Evolutionary conservation across 441 rosid genomes (phyloP).

Genomic region (Gossypium gossypioides): DNA sequence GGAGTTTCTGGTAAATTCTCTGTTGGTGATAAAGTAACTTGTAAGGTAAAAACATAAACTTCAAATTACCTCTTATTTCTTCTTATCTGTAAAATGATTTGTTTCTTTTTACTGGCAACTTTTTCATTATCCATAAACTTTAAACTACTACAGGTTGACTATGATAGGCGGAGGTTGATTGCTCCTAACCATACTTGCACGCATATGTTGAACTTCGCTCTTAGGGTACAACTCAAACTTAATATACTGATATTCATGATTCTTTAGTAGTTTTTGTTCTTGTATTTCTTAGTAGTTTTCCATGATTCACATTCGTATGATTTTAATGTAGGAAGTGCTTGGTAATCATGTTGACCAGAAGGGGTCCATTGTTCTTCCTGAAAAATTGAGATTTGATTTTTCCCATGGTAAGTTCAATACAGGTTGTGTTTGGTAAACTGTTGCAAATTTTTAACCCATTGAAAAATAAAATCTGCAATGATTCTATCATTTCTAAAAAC

Average conservation of each 20-base stretch:
- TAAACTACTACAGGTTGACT: constrained; percentile 57
- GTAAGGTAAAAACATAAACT: constrained; percentile 49
- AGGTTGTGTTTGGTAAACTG: not conserved
- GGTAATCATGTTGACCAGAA: constrained; percentile 96
- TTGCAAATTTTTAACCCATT: not conserved
- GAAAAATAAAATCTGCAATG: not conserved
- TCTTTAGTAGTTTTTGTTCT: not conserved
- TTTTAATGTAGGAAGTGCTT: constrained; percentile 66
- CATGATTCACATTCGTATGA: not conserved
- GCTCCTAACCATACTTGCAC: constrained; percentile 98
- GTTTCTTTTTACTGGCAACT: not conserved
- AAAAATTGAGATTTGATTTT: constrained; percentile 90
- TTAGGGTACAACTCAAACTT: constrained; percentile 45
- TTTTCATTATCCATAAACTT: not conserved
- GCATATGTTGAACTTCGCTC: constrained; percentile 94
- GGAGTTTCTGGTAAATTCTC: constrained; percentile 34
- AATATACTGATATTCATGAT: not conserved
- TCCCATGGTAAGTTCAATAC: constrained; percentile 61
- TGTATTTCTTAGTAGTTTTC: not conserved
- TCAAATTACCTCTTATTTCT: not conserved
- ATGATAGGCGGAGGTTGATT: constrained; percentile 70
- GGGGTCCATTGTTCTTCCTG: constrained; percentile 96
- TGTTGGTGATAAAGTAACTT: constrained; percentile 63
- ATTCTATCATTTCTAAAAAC: not conserved
- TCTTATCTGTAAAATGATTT: not conserved